Base-by-base conservation (phyloP, 1,139 yeast species). In the Pichia sp. region DNA sequence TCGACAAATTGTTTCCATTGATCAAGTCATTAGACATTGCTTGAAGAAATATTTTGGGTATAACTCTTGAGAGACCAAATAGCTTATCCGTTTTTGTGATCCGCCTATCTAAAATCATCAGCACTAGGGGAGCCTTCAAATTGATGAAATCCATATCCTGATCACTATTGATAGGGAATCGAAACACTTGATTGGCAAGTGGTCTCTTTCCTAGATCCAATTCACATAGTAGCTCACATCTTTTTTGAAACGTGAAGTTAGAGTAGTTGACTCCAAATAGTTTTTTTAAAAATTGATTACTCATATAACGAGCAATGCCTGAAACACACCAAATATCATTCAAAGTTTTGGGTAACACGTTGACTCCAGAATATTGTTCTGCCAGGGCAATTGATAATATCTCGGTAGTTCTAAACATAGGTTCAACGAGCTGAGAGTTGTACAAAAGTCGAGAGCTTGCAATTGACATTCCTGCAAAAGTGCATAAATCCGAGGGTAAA, bases 61-160 rank as follows among this genome's bases (percentile, higher is more conserved):
- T 78, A 0, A 90, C 98, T 59, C 99, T 81, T 1, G 93, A 84
- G 57, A 95, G 75, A 1, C 99, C 99, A 69, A 93, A 87, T 0
- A 96, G 87, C 62, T 92, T 85, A 67, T 95, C 99, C 0, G 98
- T 90, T 66, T 93, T 93, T 0, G 97, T 92, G 96, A 95, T 90
- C 59, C 99, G 75, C 54, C 89, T 80, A 68, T 95, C 97, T 36
- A 95, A 74, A 49, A 93, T 90, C 64, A 82, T 87, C 51, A 95
- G 68, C 0, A 95, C 93, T 55, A 90, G 75, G 0, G 98, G 97
- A 0, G 97, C 85, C 65, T 95, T 95, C 51, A 93, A 72, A 50
- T 78, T 77, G 16, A 93, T 71, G 26, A 93, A 73, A 55, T 84
- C 87, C 16, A 73, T 69, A 45, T 79, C 82, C 34, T 66, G 67